Conservation (phyloP, 768 basidiomycete genomes). For the Infundibulicybe gibba region DNA sequence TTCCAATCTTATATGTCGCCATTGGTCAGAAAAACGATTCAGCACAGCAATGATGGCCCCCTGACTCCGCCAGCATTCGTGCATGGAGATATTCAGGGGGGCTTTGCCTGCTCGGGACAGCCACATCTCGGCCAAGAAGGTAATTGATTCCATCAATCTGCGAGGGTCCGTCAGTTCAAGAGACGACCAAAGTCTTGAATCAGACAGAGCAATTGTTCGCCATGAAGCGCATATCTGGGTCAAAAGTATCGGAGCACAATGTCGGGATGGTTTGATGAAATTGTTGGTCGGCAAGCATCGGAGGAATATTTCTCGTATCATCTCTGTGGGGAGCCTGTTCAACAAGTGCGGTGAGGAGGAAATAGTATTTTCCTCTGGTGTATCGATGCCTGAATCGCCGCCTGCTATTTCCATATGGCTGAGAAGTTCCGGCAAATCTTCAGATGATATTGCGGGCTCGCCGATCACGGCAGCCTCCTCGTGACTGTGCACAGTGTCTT, state of each 20-base stretch:
- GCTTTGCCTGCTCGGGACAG: conserved; percentile 13
- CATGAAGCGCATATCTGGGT: conserved; percentile 23
- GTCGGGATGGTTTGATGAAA: conserved; percentile 9
- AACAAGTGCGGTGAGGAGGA: too few species aligned
- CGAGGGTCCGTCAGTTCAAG: conserved; percentile 6
- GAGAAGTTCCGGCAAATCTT: too few species aligned
- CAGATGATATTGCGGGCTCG: too few species aligned
- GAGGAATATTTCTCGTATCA: conserved; percentile 19
- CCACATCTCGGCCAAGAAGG: conserved; percentile 11
- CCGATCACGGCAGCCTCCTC: too few species aligned
- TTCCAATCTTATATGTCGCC: conserved; percentile 11
- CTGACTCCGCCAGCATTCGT: conserved; percentile 2
- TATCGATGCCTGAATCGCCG: conserved; percentile 6
- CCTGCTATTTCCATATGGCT: too few species aligned
- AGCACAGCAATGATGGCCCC: conserved; percentile 1
- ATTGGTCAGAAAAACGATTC: conserved; percentile 3
- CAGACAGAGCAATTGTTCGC: conserved; percentile 22
- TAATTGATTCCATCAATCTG: neutral
- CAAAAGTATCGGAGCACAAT: conserved; percentile 15
- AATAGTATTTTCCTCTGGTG: neutral
- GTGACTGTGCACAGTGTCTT: too few species aligned
- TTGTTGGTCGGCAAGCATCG: conserved; percentile 11
- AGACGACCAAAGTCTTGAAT: conserved; percentile 23
- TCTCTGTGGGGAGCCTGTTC: conserved; percentile 17
- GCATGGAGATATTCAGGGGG: conserved; percentile 14